Evolutionary conservation across 2,329 filamentous ascomycete genomes (phyloP).

Genomic region (Pseudogymnoascus sp.): DNA sequence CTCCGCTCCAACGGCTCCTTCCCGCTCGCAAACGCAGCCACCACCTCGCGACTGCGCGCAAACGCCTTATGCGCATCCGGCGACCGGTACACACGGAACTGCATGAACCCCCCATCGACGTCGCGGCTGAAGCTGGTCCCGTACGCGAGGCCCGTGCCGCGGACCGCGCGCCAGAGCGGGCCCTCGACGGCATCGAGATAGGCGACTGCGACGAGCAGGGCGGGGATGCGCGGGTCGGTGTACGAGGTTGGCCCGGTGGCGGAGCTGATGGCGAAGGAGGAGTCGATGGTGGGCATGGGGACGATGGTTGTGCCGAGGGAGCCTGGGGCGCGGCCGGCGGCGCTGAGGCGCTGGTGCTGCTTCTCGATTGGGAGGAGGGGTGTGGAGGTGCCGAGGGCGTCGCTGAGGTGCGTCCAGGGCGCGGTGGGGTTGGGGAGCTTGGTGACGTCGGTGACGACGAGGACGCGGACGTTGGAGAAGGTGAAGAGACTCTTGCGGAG

Average conservation of each 20-base stretch:
- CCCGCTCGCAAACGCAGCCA: conserved; percentile 68
- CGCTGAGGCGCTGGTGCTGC: conserved; percentile 63
- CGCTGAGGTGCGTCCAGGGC: conserved; percentile 56
- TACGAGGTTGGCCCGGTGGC: conserved; percentile 68
- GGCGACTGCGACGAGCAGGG: conserved; percentile 78
- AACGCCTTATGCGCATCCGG: conserved; percentile 87
- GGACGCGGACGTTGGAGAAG: conserved; percentile 76
- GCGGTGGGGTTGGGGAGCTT: conserved; percentile 70
- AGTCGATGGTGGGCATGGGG: conserved; percentile 88
- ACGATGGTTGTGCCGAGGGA: conserved; percentile 68
- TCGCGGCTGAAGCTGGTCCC: conserved; percentile 74
- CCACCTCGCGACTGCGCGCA: conserved; percentile 64
- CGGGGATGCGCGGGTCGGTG: conserved; percentile 69
- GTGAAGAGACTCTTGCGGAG: conserved; percentile 71
- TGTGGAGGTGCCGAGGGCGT: conserved; percentile 29
- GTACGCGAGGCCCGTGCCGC: conserved; percentile 89
- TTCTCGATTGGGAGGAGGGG: conserved; percentile 64
- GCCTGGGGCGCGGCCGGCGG: conserved; percentile 68
- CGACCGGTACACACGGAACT: conserved; percentile 83
- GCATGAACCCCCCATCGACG: conserved; percentile 70
- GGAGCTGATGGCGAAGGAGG: conserved; percentile 76
- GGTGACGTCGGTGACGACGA: conserved; percentile 74
- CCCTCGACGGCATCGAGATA: conserved; percentile 93
- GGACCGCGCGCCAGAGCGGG: conserved; percentile 86
- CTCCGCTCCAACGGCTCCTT: conserved; percentile 62